Percentiles rank a stretch among this genome's conserved stretches.
Conservation (phyloP, 1,284 basidiomycete species). For the Ceratobasidium theobromae region DNA sequence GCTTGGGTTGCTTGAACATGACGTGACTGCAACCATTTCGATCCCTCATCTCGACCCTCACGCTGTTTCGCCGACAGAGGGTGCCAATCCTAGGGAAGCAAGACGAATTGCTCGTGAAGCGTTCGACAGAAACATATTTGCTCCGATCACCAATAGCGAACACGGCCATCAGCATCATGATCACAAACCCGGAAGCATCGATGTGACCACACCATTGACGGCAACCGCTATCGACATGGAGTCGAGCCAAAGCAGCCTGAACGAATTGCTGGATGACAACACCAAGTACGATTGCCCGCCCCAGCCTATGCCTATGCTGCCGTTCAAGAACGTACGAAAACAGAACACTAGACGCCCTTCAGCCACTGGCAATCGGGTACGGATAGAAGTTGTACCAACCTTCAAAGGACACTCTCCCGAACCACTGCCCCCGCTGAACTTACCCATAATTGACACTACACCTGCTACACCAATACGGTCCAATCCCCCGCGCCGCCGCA, state of each 20-base stretch:
- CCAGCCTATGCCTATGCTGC: constrained; percentile 18
- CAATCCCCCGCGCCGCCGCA: constrained; percentile 37
- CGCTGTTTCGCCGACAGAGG: background rate
- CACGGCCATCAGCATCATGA: constrained; percentile 3
- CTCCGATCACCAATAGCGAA: constrained; percentile 44
- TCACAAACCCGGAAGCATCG: constrained; percentile 8
- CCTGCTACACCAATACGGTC: constrained; percentile 13
- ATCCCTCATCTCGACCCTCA: constrained; percentile 57
- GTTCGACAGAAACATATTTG: constrained; percentile 69
- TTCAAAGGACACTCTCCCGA: constrained; percentile 29
- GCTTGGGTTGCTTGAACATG: constrained; percentile 87
- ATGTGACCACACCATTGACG: constrained; percentile 28
- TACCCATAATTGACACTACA: constrained; percentile 14
- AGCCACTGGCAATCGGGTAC: constrained; percentile 1
- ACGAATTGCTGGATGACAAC: constrained; percentile 23
- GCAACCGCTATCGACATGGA: constrained; percentile 38
- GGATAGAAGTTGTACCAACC: constrained; percentile 15
- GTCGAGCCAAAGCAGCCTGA: constrained; percentile 29
- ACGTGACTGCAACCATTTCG: constrained; percentile 82
- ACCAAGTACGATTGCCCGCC: constrained; percentile 1
- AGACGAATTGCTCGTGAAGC: constrained; percentile 49
- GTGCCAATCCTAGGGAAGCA: constrained; percentile 24
- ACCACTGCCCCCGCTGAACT: constrained; percentile 10
- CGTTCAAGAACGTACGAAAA: constrained; percentile 26
- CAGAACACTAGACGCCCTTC: constrained; percentile 18